phyloP scores from a whole-genome alignment of 1,284 basidiomycete species.

The Boletellus deceptivus region DNA sequence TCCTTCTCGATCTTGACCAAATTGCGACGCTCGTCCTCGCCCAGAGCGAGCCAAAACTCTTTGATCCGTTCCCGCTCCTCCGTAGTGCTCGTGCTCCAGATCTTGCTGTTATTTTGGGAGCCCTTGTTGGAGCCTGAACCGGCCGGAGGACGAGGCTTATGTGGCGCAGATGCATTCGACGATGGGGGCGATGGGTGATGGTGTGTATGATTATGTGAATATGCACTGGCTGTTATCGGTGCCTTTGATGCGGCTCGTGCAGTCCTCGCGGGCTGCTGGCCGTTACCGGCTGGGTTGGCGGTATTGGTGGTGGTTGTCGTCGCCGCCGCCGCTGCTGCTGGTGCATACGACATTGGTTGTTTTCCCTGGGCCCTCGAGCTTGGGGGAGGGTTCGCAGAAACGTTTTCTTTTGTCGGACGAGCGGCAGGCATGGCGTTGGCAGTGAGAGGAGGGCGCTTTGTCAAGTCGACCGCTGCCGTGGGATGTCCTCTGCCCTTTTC shows the following conservation, averaged over 20 bases:
- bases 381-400: slow-evolving; percentile 46
- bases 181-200: slow-evolving; percentile 71
- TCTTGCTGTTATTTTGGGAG: slow-evolving; percentile 55
- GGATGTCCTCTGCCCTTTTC: slow-evolving; percentile 38
- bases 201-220: slow-evolving; percentile 51
- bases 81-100: slow-evolving; percentile 86
- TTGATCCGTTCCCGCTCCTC: slow-evolving; percentile 97
- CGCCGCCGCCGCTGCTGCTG: slow-evolving; percentile 30
- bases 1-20: slow-evolving; percentile 98
- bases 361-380: slow-evolving; percentile 74
- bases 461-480: slow-evolving; percentile 39
- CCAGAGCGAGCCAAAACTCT: slow-evolving; percentile 92
- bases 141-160: slow-evolving; percentile 47
- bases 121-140: slow-evolving; percentile 29
- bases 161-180: slow-evolving; percentile 55
- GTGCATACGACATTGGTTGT: slow-evolving; percentile 66
- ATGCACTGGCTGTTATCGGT: slow-evolving; percentile 54
- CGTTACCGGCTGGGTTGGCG: slow-evolving; percentile 37
- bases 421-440: slow-evolving; percentile 43
- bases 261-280: slow-evolving; percentile 36
- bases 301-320: slow-evolving; percentile 31
- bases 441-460: slow-evolving; percentile 39
- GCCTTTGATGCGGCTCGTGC: slow-evolving; percentile 71
- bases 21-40: slow-evolving; percentile 84
- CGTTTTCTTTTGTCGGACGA: slow-evolving; percentile 38